Evolutionary conservation across 768 basidiomycete genomes (phyloP), one percentile per base, ranked within the genome.

Genomic region (Suillus fuscotomentosus): DNA sequence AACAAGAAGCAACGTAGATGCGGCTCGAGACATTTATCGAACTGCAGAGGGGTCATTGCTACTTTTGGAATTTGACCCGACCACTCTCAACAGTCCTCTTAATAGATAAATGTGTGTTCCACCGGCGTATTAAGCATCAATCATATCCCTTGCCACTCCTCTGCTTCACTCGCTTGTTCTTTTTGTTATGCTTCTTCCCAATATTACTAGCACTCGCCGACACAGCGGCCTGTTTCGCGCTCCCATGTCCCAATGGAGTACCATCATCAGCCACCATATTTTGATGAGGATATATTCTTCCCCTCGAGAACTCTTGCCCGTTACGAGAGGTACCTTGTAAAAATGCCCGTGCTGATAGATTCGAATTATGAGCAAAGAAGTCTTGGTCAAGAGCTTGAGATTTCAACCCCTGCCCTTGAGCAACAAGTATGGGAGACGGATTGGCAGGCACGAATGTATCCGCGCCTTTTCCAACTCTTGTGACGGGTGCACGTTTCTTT

Each of bases 111-210:
- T 47, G 47, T 15, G 13, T 41, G 24, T 59, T 20, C 9, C 24
- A 20, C 15, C 55, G 41, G n/a, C 17, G 24, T 10, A 17, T 42
- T 27, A 27, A 9, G 3, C 24, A 39, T 75, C 72, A 85, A 74
- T 97, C 97, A 70, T 98, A 99, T 27, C 97, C 97, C 71, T 86
- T 90, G 15, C 97, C 97, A 72, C 94, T 95, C 66, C 97, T 82
- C 76, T 96, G 91, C 79, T 99, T 99, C 56, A 85, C 85, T 56
- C 88, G 79, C 72, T 91, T 89, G 77, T 83, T 78, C 73, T 89
- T 91, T 78, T 94, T 97, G 80, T 94, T 91, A 68, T 88, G 88
- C 73, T 93, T 95, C 81, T 96, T 97, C 17, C 84, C 86, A 1
- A 69, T 75, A 65, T 73, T 70, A 61, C 79, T 71, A 67, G 66